phyloP scores from a whole-genome alignment of 2,329 filamentous ascomycete genomes.

The Cladosporium colombiae region DNA sequence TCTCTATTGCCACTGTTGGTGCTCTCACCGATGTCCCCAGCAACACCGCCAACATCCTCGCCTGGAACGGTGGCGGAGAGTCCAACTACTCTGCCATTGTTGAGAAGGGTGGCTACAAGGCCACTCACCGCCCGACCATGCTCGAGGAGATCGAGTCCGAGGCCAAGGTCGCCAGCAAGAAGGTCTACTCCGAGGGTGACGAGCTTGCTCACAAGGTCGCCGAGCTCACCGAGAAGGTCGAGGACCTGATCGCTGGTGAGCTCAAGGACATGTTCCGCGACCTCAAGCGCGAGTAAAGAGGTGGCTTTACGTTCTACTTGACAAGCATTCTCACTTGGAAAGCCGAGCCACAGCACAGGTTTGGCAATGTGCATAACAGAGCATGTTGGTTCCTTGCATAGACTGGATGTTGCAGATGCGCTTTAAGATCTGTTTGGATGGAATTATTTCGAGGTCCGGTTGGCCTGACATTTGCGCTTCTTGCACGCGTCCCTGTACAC shows the following conservation, averaged over 20 bases:
- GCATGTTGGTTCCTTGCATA: constrained; percentile 12
- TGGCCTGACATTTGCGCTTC: constrained; percentile 1
- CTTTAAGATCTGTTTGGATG: constrained; percentile 11
- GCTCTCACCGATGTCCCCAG: constrained; percentile 78
- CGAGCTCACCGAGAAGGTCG: constrained; percentile 45
- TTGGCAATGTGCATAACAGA: constrained; percentile 10
- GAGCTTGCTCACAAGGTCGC: constrained; percentile 50
- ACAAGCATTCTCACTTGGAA: background rate
- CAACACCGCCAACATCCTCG: constrained; percentile 90
- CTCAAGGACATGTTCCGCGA: constrained; percentile 51
- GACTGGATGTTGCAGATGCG: constrained; percentile 9
- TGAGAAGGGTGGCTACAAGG: constrained; percentile 41
- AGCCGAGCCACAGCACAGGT: constrained; percentile 9
- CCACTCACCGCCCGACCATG: constrained; percentile 60
- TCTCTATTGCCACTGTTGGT: constrained; percentile 77
- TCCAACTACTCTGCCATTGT: constrained; percentile 71
- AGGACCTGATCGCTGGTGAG: constrained; percentile 51
- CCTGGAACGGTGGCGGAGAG: constrained; percentile 97
- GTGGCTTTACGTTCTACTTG: background rate
- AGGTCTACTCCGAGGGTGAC: constrained; percentile 38
- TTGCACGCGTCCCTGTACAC: constrained; percentile 6
- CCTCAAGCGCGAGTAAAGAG: constrained; percentile 21
- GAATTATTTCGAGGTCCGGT: background rate
- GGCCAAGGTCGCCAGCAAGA: constrained; percentile 44
- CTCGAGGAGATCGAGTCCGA: constrained; percentile 40